Evolutionary conservation across 2,329 filamentous ascomycete genomes (phyloP).

Genomic region (Stagonosporopsis cucurbitacearum): DNA sequence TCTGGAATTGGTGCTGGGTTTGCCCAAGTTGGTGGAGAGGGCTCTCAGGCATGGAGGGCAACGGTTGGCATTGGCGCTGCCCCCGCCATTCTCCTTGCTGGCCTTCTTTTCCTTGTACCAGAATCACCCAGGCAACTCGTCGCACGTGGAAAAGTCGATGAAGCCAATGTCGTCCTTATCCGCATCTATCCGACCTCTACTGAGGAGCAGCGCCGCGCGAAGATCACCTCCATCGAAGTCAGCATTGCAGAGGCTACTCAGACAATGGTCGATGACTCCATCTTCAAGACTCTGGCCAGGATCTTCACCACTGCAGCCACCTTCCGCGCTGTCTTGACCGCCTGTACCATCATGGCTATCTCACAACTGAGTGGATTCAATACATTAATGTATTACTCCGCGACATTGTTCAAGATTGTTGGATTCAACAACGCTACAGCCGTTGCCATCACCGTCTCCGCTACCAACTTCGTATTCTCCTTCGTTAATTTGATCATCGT

Average conservation of each 20-base stretch:
- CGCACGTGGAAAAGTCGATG: conserved; percentile 40
- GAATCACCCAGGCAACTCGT: conserved; percentile 49
- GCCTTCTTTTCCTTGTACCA: conserved; percentile 45
- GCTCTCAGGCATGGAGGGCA: conserved; percentile 44
- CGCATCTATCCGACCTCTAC: conserved; percentile 44
- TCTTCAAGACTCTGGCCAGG: conserved; percentile 40
- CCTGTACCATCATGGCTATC: conserved; percentile 49
- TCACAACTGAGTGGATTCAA: conserved; percentile 59
- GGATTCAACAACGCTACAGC: conserved; percentile 81
- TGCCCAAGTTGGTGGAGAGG: conserved; percentile 40
- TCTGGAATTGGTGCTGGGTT: conserved; percentile 45
- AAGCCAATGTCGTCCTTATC: conserved; percentile 42
- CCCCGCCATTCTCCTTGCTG: conserved; percentile 45
- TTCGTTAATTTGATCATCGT: conserved; percentile 77
- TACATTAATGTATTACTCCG: conserved; percentile 80
- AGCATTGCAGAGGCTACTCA: conserved; percentile 43
- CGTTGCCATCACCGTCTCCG: conserved; percentile 78
- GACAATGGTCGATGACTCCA: conserved; percentile 40
- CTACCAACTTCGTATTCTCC: conserved; percentile 83
- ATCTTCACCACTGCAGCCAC: conserved; percentile 44
- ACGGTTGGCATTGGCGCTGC: conserved; percentile 47
- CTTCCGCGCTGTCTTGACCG: conserved; percentile 44
- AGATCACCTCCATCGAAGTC: conserved; percentile 38
- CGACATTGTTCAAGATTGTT: conserved; percentile 60
- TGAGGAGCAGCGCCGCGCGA: conserved; percentile 34